phyloP scores from a whole-genome alignment of 148 eudicot genomes.

The Mesembryanthemum crystallinum region DNA sequence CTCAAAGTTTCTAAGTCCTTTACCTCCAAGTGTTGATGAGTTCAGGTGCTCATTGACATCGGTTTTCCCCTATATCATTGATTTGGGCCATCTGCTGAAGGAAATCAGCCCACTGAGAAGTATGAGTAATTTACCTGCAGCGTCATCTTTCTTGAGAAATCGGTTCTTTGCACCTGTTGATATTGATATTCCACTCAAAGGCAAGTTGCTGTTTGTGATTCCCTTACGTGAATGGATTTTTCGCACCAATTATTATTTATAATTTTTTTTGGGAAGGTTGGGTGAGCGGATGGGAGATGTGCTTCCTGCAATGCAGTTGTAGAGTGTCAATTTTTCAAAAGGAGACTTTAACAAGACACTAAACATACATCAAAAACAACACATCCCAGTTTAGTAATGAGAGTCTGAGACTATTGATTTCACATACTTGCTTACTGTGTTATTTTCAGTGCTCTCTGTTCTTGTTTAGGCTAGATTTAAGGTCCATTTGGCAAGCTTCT shows the following conservation, averaged over 20 bases:
- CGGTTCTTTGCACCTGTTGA: slow-evolving; percentile 65
- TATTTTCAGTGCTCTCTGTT: background rate
- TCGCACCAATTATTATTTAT: background rate
- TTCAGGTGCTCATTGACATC: slow-evolving; percentile 53
- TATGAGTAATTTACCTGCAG: slow-evolving; percentile 55
- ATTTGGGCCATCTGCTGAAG: slow-evolving; percentile 71
- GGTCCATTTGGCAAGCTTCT: too few relatives aligned
- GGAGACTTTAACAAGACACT: background rate
- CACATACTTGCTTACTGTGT: too few relatives aligned
- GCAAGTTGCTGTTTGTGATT: slow-evolving; percentile 35
- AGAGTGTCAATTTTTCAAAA: too few relatives aligned
- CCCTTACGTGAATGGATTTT: background rate
- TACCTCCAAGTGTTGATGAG: slow-evolving; percentile 66
- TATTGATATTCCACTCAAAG: slow-evolving; percentile 61
- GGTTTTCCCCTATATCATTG: slow-evolving; percentile 60
- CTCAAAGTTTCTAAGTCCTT: slow-evolving; percentile 75
- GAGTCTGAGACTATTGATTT: too few relatives aligned
- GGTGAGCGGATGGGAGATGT: background rate
- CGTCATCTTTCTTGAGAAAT: slow-evolving; percentile 59
- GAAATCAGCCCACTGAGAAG: slow-evolving; percentile 56
- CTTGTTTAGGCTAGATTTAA: slow-evolving; percentile 1
- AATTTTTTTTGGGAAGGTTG: too few relatives aligned
- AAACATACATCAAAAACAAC: background rate
- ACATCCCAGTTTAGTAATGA: too few relatives aligned
- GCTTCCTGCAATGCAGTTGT: background rate